Percentiles rank a stretch among this genome's conserved stretches.
Conservation (phyloP, 208 protist genomes). For the Novymonas esmeraldas region DNA sequence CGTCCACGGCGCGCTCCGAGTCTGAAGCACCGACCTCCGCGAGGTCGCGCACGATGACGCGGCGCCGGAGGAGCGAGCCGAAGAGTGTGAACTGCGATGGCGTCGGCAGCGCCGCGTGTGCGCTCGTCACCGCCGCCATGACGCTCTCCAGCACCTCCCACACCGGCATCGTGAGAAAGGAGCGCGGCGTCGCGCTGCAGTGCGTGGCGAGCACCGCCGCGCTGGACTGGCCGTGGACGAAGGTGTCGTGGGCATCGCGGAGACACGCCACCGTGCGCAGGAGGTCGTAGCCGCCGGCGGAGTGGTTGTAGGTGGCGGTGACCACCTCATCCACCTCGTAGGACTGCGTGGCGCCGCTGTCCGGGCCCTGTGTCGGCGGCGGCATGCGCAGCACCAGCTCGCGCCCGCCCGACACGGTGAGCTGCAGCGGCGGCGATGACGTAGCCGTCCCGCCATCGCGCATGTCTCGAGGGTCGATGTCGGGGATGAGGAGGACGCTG, state of each 20-base stretch:
- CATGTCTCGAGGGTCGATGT: background rate
- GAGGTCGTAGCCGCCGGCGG: background rate
- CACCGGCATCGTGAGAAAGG: conserved; percentile 30
- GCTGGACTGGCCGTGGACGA: conserved; percentile 28
- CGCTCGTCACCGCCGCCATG: conserved; percentile 10
- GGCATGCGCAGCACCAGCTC: background rate
- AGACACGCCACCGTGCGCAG: conserved; percentile 18
- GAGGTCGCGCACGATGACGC: conserved; percentile 32
- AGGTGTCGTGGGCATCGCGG: conserved; percentile 20
- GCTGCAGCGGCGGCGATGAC: background rate
- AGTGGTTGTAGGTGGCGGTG: conserved; percentile 2
- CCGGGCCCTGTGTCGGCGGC: background rate
- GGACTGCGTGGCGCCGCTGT: conserved; percentile 4
- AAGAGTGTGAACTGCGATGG: conserved; percentile 35
- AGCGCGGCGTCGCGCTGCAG: conserved; percentile 10
- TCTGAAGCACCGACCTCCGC: conserved; percentile 14
- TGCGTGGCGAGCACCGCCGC: conserved; percentile 31
- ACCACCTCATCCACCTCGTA: conserved; percentile 34
- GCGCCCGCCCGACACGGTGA: background rate
- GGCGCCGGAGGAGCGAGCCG: conserved; percentile 32
- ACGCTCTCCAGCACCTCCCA: conserved; percentile 25
- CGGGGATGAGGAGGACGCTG: background rate
- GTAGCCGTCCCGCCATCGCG: no score
- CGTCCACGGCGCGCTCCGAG: conserved; percentile 8
- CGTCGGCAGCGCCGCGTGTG: conserved; percentile 2